Base-by-base conservation (phyloP, 1,284 basidiomycete species). In the Fomitopsis pinicola region DNA sequence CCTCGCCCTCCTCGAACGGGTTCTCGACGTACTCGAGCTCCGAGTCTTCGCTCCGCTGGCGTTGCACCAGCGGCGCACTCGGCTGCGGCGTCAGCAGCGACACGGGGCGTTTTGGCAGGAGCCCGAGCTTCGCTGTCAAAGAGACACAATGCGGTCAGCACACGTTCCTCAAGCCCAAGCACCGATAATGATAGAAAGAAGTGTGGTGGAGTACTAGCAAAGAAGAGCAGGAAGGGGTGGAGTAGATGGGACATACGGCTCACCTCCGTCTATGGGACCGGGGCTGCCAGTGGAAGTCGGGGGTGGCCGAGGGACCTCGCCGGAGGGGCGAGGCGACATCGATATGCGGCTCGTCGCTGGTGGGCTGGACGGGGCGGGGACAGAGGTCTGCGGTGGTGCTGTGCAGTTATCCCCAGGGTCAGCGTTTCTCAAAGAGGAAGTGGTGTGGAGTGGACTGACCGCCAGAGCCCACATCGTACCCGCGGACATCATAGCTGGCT, bases 31-130 rank as follows among this genome's bases (percentile, higher is more conserved):
- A 87, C 71, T 88, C 86, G 55, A 87, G 69, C 40, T 80, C 83
- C 8, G 38, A 40, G 59, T 86, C 83, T 6, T 81, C 80, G 46
- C 81, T 79, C 54, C 78, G 69, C 48, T 68, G 68, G 17, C 67
- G 67, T 72, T 63, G 72, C 55, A 71, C 69, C 42, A 71, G 36
- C 22, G 71, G 69, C 22, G 46, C 19, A 19, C 22, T 48, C 30
- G 73, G 68, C 17, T 72, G 69, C 45, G 71, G 73, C 5, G 77
- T 78, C 28, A 88, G 69, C n/a, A 91, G 78, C 9, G 87, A 86
- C 14, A 91, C 88, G 2, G 89, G 87, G 0, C 85, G 82, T 73
- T 89, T 90, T 5, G 89, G 89, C 22, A 91, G 76, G 42, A 91
- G 71, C n/a, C 89, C 89, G 2, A 91, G 76, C 73, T 89, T 90